These are phyloP conservation scores for Geum urbanum DNA, from an alignment of 306 rosid genomes.

Conservation along the genomic window DNA sequence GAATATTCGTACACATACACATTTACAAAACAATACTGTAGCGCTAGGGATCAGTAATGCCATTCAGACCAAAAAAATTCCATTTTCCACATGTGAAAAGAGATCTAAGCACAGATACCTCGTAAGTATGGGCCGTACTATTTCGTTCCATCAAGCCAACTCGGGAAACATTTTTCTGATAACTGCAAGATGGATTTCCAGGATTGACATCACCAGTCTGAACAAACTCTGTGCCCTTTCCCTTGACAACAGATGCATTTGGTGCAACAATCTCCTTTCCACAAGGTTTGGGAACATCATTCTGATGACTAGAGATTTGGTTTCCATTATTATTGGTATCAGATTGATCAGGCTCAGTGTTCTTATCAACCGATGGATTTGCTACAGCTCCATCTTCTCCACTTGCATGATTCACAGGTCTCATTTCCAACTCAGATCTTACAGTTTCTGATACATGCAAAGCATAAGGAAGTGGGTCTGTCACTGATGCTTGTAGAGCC, in stretches of 20 bases:
- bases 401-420: conserved; percentile 21
- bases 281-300: conserved; percentile 22
- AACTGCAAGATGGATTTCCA: conserved; percentile 28
- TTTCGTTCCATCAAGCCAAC: conserved; percentile 55
- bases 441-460: conserved; percentile 43
- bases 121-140: conserved; percentile 43
- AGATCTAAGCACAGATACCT: conserved; percentile 40
- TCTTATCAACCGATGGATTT: conserved; percentile 28
- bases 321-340: conserved; percentile 28
- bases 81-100: too few species aligned
- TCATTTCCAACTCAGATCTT: conserved; percentile 37
- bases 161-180: conserved; percentile 20
- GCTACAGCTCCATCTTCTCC: conserved; percentile 16
- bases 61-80: too few species aligned
- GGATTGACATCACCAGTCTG: conserved; percentile 26
- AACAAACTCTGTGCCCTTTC: conserved; percentile 27
- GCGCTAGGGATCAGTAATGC: too few species aligned
- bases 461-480: conserved; percentile 75
- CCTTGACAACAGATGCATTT: conserved; percentile 28
- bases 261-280: conserved; percentile 17
- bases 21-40: too few species aligned
- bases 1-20: neutral
- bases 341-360: conserved; percentile 28
- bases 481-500: conserved; percentile 51
- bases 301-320: conserved; percentile 16